These are phyloP conservation scores for Cystobasidium onofrii DNA, from an alignment of 768 basidiomycete species.

Conservation along the genomic window DNA sequence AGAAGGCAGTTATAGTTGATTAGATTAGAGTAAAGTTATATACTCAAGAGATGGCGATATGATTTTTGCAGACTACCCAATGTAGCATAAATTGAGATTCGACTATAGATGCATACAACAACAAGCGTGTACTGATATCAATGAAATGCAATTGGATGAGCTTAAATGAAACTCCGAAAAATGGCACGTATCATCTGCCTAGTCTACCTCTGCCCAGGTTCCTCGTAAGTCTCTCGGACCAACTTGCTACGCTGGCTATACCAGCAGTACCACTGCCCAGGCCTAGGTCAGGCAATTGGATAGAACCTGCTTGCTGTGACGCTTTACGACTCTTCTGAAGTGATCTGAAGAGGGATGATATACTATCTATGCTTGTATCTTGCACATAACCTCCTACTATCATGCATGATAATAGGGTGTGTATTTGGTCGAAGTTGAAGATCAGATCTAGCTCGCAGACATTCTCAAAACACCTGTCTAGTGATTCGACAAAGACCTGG, in stretches of 20 bases:
- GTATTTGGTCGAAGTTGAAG: slow-evolving; percentile 98
- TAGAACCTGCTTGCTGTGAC: slow-evolving; percentile 14
- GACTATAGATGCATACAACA: background rate
- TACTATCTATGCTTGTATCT: slow-evolving; percentile 55
- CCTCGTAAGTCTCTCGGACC: slow-evolving; percentile 11
- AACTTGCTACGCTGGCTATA: slow-evolving; percentile 7
- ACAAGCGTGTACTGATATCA: background rate
- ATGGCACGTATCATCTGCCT: background rate
- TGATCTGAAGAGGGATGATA: slow-evolving; percentile 12
- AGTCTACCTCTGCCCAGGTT: slow-evolving; percentile 27
- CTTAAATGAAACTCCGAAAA: background rate
- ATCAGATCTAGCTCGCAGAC: slow-evolving; percentile 97
- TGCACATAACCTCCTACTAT: slow-evolving; percentile 93
- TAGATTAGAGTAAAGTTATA: no score
- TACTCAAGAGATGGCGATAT: no score
- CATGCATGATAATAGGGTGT: slow-evolving; percentile 89
- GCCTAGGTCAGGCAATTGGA: slow-evolving; percentile 18
- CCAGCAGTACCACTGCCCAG: background rate
- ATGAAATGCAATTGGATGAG: no score
- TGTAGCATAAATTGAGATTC: background rate
- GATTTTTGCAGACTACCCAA: no score
- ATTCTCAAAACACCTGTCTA: slow-evolving; percentile 93
- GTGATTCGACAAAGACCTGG: slow-evolving; percentile 92
- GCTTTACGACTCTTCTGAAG: slow-evolving; percentile 19
- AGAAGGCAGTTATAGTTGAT: background rate